Conservation (phyloP, 225 moss, liverwort and hornwort genomes). For the Bryum argenteum region DNA sequence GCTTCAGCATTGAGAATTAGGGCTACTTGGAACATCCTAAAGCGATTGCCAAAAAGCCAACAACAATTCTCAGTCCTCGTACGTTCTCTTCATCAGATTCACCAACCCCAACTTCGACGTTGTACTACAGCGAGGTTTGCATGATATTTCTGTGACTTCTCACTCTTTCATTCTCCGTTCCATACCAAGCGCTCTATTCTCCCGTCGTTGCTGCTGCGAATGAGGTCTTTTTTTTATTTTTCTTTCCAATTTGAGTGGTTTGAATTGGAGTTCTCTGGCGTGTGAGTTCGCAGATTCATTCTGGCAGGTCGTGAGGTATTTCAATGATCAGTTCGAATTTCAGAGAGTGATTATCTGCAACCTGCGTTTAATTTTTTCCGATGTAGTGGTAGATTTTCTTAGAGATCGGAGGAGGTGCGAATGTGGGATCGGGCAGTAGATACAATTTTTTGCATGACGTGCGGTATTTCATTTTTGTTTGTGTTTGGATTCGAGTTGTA, state of each 20-base stretch:
- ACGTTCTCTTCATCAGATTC: neutral
- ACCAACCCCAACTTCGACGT: neutral
- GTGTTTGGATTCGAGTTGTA: slow-evolving; percentile 35
- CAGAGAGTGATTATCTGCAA: slow-evolving; percentile 15
- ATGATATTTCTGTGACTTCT: neutral
- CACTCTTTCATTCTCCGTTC: neutral
- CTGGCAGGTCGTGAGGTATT: slow-evolving; percentile 2
- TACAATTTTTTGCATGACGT: slow-evolving; percentile 16
- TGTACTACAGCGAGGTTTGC: slow-evolving; percentile 21
- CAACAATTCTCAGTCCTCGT: neutral
- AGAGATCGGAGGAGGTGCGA: slow-evolving; percentile 51
- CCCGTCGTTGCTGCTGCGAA: slow-evolving; percentile 10
- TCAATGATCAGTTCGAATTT: slow-evolving; percentile 28
- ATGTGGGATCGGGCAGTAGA: slow-evolving; percentile 32
- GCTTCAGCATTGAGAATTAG: slow-evolving; percentile 17
- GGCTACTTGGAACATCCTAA: slow-evolving; percentile 8
- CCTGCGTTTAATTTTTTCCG: slow-evolving; percentile 20
- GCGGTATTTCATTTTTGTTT: slow-evolving; percentile 24
- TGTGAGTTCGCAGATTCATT: neutral
- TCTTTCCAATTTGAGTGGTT: slow-evolving; percentile 15
- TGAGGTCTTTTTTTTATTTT: neutral
- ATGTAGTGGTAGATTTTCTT: neutral
- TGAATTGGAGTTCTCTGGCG: neutral
- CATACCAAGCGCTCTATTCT: neutral
- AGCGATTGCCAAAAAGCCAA: neutral